A percentile compares a stretch with the other conserved stretches of the same genome.
These are phyloP conservation scores for Sporisorium iseilematis-ciliati DNA, from an alignment of 1,284 basidiomycete genomes.

Conservation along the genomic window DNA sequence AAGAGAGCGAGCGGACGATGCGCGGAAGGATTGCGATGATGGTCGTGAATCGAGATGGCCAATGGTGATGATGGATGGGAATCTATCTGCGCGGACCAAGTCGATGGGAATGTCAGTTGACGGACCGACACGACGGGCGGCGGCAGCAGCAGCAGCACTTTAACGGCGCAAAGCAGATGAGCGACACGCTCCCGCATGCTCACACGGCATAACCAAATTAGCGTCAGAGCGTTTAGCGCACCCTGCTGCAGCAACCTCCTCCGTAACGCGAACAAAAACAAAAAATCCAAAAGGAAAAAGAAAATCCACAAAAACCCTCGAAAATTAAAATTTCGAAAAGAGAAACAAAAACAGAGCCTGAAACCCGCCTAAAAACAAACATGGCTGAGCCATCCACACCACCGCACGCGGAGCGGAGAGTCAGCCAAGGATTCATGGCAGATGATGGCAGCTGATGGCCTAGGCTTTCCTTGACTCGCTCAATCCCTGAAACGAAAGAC, in stretches of 20 bases:
- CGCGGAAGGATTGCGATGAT: neutral
- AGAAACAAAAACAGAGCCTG: neutral
- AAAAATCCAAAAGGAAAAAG: neutral
- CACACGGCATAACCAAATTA: neutral
- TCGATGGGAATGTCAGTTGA: neutral
- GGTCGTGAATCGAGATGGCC: neutral
- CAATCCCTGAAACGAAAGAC: neutral
- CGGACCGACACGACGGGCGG: constrained; percentile 4
- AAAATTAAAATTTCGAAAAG: neutral
- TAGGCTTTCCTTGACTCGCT: neutral
- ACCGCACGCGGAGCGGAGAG: neutral
- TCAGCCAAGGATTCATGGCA: neutral
- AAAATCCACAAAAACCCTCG: neutral
- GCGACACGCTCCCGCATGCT: constrained; percentile 3
- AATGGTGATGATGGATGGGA: neutral
- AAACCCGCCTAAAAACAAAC: neutral
- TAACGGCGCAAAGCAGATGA: neutral
- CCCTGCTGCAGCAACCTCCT: neutral
- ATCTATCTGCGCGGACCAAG: constrained; percentile 1
- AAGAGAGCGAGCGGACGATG: neutral
- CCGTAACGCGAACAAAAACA: neutral
- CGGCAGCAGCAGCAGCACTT: neutral
- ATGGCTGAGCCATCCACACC: neutral
- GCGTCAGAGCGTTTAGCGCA: too few relatives aligned
- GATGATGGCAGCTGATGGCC: neutral